Base-by-base conservation (phyloP, 257 asterid species). In the Nicotiana sylvestris region DNA sequence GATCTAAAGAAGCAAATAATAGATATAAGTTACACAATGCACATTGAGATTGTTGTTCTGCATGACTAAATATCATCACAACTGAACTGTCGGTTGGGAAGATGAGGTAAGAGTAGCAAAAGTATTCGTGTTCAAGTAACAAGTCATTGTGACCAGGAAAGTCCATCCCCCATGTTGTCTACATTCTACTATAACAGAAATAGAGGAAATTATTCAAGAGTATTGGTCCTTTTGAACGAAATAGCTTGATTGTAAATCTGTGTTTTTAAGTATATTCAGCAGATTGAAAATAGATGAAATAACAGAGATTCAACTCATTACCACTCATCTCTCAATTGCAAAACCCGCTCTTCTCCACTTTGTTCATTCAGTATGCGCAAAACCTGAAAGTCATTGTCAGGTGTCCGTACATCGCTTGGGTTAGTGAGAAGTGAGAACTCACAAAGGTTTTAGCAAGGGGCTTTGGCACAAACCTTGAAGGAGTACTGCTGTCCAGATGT, bases 261-360 rank as follows among this genome's bases (percentile, higher is more conserved):
- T 74, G 62, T 13, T 15, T 51, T 27, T 0, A 49, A 49, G 61
- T 49, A 49, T 49, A 74, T 27, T 72, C 62, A 49, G 43, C 25
- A 49, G 43, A 37, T 74, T 74, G 80, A 27, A 66, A 56, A 64
- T 65, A 21, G 32, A 46, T 39, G 66, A 81, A 72, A 16, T 25
- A 67, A 25, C 78, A 72, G 60, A 43, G 32, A 39, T 81, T 65
- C 37, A 82, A 65, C 82, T 81, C 88, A 89, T 81, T 83, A 96
- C 99, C 99, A 96, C 84, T 92, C 96, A 85, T 94, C 98, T 95
- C 93, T 87, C 89, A 96, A 85, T 13, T 90, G 94, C 88, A 89
- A 92, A 68, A 85, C 86, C 83, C 90, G 88, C 88, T 96, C 98
- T 78, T 89, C 93, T 87, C 98, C 98, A 83, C 89, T 91, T 86